These are phyloP conservation scores for Eucalyptus curtisii DNA, from an alignment of 345 rosid genomes.

Conservation along the genomic window DNA sequence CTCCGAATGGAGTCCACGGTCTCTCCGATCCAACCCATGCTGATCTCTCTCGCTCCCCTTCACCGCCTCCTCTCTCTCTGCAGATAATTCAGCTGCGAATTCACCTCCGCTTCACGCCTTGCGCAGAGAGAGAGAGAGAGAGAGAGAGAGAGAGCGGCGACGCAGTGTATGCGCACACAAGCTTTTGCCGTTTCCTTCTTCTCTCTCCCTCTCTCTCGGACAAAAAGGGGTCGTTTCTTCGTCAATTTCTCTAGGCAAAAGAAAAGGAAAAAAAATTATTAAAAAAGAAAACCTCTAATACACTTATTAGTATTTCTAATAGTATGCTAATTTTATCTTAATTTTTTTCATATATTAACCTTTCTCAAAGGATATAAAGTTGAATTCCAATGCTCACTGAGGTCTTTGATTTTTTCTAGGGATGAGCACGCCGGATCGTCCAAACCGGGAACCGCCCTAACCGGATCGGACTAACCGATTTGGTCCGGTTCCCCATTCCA, in stretches of 20 bases:
- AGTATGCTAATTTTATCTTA: not conserved
- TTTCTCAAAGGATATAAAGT: not conserved
- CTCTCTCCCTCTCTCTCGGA: not conserved
- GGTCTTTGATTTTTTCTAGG: no score
- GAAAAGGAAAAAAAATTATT: not conserved
- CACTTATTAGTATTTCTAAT: not conserved
- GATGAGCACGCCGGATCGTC: no score
- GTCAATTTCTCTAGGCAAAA: not conserved
- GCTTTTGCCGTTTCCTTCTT: not conserved
- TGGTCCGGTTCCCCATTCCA: no score
- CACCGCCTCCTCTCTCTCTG: not conserved
- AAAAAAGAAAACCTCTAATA: not conserved
- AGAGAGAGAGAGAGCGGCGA: not conserved
- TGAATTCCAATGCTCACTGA: no score
- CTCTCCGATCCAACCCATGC: constrained; percentile 78
- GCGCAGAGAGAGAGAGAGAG: not conserved
- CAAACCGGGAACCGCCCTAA: no score
- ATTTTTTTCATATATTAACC: not conserved
- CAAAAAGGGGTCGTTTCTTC: not conserved
- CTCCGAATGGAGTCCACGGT: constrained; percentile 66
- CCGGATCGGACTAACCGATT: no score
- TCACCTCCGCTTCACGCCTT: not conserved
- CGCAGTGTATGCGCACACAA: not conserved
- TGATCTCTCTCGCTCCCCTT: not conserved
- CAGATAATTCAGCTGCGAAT: not conserved